phyloP scores from a whole-genome alignment of 495 filamentous ascomycete species.

The Ascobolus immersus region DNA sequence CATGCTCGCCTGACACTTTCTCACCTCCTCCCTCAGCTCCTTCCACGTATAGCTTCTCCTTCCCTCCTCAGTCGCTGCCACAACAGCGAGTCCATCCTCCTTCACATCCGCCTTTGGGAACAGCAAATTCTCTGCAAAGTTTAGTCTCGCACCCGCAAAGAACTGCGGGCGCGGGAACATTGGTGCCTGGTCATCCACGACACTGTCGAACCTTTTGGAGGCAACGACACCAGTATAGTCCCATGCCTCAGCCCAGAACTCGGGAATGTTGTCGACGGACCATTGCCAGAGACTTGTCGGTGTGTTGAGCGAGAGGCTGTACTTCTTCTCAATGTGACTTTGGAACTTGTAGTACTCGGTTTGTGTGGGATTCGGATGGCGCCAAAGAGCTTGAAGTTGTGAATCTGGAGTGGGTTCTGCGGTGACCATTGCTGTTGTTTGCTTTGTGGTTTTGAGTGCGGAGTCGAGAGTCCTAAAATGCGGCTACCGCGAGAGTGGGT shows the following conservation, averaged over 20 bases:
- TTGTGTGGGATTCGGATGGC: slow-evolving; percentile 35
- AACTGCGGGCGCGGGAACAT: slow-evolving; percentile 75
- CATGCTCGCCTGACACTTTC: slow-evolving; percentile 43
- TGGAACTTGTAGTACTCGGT: slow-evolving; percentile 52
- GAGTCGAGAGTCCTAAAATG: too few species aligned
- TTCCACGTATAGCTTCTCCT: slow-evolving; percentile 53
- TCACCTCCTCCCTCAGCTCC: slow-evolving; percentile 51
- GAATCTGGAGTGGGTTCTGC: too few species aligned
- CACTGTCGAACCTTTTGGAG: slow-evolving; percentile 18
- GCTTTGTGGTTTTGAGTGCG: too few species aligned
- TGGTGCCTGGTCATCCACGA: slow-evolving; percentile 29
- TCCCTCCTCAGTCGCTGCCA: slow-evolving; percentile 57
- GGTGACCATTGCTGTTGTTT: too few species aligned
- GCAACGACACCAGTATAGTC: slow-evolving; percentile 47
- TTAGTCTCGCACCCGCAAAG: slow-evolving; percentile 51
- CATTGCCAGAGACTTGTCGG: slow-evolving; percentile 57
- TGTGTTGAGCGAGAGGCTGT: slow-evolving; percentile 33
- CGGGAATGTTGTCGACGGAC: slow-evolving; percentile 49
- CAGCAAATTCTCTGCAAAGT: slow-evolving; percentile 82
- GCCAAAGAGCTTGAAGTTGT: too few species aligned
- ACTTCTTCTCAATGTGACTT: slow-evolving; percentile 37
- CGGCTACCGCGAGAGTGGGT: too few species aligned
- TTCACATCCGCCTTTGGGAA: slow-evolving; percentile 36
- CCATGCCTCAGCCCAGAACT: slow-evolving; percentile 77
- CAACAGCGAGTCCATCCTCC: slow-evolving; percentile 34